These are phyloP conservation scores for Cordyceps cateniannulata DNA, from an alignment of 2,329 filamentous ascomycete species.

Conservation along the genomic window DNA sequence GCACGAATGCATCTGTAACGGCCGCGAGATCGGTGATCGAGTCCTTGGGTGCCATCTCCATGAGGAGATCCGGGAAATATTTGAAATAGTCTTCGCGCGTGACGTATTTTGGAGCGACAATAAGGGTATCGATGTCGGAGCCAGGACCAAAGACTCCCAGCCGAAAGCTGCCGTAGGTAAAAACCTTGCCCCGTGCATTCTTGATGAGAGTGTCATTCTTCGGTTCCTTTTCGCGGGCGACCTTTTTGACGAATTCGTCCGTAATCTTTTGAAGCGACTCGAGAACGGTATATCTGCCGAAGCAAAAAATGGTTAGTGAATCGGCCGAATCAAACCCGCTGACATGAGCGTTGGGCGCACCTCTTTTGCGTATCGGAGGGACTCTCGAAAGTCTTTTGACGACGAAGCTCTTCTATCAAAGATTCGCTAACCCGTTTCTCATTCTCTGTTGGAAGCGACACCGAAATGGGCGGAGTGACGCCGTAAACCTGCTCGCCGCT, in stretches of 20 bases:
- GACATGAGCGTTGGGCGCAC: constrained; percentile 34
- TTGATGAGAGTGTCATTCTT: constrained; percentile 72
- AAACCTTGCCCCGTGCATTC: constrained; percentile 83
- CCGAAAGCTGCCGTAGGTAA: constrained; percentile 93
- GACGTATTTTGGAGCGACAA: constrained; percentile 87
- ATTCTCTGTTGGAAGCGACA: constrained; percentile 63
- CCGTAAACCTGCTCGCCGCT: constrained; percentile 44
- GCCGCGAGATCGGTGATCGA: constrained; percentile 78
- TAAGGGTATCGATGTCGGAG: constrained; percentile 95
- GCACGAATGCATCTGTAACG: constrained; percentile 87
- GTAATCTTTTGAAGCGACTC: constrained; percentile 71
- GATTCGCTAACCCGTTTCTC: constrained; percentile 73
- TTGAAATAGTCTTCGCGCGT: constrained; percentile 87
- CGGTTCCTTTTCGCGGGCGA: constrained; percentile 64
- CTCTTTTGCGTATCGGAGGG: constrained; percentile 76
- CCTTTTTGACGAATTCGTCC: constrained; percentile 78
- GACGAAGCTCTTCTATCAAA: constrained; percentile 76
- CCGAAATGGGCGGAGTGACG: constrained; percentile 79
- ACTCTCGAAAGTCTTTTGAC: constrained; percentile 87
- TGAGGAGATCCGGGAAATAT: constrained; percentile 73
- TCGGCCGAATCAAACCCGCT: not conserved
- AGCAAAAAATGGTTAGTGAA: not conserved
- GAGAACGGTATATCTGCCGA: constrained; percentile 61
- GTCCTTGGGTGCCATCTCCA: constrained; percentile 68
- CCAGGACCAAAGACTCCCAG: constrained; percentile 91